These are phyloP conservation scores for Trichoderma atroviride DNA, from an alignment of 2,329 filamentous ascomycete species.

Conservation along the genomic window DNA sequence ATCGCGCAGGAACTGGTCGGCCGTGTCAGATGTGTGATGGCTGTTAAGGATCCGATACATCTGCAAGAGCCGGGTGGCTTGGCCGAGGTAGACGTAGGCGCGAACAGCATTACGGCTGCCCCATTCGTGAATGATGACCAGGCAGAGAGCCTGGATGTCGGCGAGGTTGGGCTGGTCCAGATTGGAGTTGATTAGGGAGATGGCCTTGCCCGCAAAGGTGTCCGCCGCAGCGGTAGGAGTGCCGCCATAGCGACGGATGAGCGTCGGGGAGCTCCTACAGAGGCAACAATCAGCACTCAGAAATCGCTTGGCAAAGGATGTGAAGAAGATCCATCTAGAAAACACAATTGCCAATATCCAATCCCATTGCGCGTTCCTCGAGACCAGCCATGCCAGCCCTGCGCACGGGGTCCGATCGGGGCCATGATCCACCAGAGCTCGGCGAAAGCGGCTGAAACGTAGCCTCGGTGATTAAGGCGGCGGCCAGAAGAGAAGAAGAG, in stretches of 20 bases:
- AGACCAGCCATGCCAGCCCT: background rate
- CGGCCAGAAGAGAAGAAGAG: constrained; percentile 27
- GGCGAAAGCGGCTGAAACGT: constrained; percentile 2
- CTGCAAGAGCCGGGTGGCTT: constrained; percentile 65
- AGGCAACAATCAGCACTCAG: background rate
- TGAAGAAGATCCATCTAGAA: background rate
- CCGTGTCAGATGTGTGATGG: constrained; percentile 53
- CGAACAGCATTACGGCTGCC: constrained; percentile 63
- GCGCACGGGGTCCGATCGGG: constrained; percentile 8
- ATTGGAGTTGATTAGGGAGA: constrained; percentile 59
- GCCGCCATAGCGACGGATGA: constrained; percentile 63
- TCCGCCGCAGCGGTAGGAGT: constrained; percentile 59
- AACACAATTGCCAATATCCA: background rate
- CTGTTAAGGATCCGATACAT: constrained; percentile 64
- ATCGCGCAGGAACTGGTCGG: constrained; percentile 63
- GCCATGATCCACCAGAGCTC: constrained; percentile 3
- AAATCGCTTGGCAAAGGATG: background rate
- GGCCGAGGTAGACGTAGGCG: constrained; percentile 64
- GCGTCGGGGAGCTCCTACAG: constrained; percentile 55
- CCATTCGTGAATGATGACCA: constrained; percentile 66
- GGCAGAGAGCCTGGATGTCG: constrained; percentile 63
- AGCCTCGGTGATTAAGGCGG: background rate
- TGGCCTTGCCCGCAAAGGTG: constrained; percentile 61
- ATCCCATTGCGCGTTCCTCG: background rate
- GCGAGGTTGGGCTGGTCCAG: constrained; percentile 62